Evolutionary conservation across 768 basidiomycete species (phyloP).

Genomic region (Tulasnella sp.): DNA sequence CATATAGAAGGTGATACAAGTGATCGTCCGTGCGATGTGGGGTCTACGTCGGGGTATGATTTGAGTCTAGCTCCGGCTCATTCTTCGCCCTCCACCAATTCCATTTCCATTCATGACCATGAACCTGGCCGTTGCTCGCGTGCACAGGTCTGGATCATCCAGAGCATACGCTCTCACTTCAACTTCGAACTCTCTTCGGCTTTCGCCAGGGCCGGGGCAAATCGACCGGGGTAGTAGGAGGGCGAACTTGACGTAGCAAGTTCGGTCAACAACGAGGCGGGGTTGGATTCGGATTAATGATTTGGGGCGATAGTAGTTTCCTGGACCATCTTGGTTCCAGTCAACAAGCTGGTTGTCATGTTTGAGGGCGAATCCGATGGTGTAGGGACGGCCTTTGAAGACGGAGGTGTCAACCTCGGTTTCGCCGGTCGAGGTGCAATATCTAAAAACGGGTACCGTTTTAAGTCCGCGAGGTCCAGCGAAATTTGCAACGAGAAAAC

Average conservation of each 20-base stretch:
- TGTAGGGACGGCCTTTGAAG: conserved; percentile 4
- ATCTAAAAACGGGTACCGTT: background rate
- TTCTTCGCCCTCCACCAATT: background rate
- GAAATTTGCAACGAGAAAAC: background rate
- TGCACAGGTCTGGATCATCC: conserved; percentile 4
- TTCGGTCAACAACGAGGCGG: conserved; percentile 2
- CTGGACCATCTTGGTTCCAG: conserved; percentile 14
- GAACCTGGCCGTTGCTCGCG: background rate
- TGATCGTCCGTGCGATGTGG: background rate
- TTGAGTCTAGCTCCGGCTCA: background rate
- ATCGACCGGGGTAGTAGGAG: background rate
- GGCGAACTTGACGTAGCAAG: conserved; percentile 7
- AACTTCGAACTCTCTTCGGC: background rate
- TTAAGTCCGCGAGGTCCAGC: background rate
- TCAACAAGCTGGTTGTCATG: background rate
- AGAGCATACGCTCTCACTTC: conserved; percentile 10
- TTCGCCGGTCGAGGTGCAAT: background rate
- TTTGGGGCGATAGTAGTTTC: conserved; percentile 7
- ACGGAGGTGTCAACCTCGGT: conserved; percentile 5
- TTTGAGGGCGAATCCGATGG: conserved; percentile 7
- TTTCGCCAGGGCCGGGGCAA: background rate
- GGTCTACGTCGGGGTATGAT: background rate
- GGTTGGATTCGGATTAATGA: conserved; percentile 8
- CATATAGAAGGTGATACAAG: background rate
- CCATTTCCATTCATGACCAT: conserved; percentile 3